These are phyloP conservation scores for Tulasnella sp. DNA, from an alignment of 768 basidiomycete genomes.

Conservation along the genomic window DNA sequence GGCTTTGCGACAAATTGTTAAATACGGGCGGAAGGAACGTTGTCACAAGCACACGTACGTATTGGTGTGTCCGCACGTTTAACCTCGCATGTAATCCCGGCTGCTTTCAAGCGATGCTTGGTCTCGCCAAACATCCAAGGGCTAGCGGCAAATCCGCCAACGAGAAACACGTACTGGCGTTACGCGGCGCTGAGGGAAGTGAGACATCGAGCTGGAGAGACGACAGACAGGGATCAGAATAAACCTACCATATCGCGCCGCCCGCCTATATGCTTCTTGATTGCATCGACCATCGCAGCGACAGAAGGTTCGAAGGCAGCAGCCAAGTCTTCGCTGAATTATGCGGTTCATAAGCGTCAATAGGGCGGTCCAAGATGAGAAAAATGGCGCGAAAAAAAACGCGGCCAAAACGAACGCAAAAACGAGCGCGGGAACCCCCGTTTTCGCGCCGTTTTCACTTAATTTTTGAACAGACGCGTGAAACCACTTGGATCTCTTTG, in stretches of 20 bases:
- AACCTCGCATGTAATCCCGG: slow-evolving; percentile 56
- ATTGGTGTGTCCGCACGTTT: slow-evolving; percentile 79
- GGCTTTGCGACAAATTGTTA: slow-evolving; percentile 65
- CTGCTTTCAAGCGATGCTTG: slow-evolving; percentile 64
- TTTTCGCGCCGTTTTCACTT: too few species aligned
- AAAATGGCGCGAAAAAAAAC: too few species aligned
- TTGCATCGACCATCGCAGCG: slow-evolving; percentile 45
- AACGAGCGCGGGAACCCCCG: too few species aligned
- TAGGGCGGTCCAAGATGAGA: too few species aligned
- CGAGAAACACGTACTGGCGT: slow-evolving; percentile 73
- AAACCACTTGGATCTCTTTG: too few species aligned
- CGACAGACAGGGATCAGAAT: neutral
- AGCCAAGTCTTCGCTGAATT: too few species aligned
- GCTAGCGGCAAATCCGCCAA: slow-evolving; percentile 82
- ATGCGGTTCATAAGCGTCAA: too few species aligned
- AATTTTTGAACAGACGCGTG: too few species aligned
- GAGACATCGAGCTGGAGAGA: neutral
- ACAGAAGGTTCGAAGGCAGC: slow-evolving; percentile 44
- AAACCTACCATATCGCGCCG: slow-evolving; percentile 41
- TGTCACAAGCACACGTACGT: slow-evolving; percentile 53
- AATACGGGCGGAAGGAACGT: too few species aligned
- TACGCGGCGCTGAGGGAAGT: too few species aligned
- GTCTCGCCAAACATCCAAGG: slow-evolving; percentile 79
- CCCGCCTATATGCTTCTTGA: slow-evolving; percentile 45
- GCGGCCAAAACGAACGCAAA: too few species aligned